phyloP scores from a whole-genome alignment of 2,329 filamentous ascomycete species.

The Arachnopeziza araneosa region DNA sequence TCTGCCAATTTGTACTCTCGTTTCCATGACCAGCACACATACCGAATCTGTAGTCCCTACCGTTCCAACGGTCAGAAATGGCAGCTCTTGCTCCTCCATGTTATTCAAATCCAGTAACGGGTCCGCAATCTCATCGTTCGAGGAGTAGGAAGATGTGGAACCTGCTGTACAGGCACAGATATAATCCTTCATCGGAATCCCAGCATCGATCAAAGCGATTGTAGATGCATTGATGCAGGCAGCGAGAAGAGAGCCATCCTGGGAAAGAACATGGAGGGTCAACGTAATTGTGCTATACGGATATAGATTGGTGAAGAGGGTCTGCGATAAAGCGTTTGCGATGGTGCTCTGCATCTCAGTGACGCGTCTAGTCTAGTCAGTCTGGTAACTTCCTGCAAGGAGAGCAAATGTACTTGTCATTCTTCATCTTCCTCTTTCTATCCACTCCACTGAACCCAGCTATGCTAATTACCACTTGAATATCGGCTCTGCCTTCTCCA shows the following conservation, averaged over 20 bases:
- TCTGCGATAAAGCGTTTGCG: constrained; percentile 67
- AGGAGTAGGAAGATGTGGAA: constrained; percentile 61
- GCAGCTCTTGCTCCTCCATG: constrained; percentile 80
- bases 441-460: constrained; percentile 87
- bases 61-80: constrained; percentile 81
- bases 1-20: constrained; percentile 72
- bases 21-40: constrained; percentile 78
- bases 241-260: constrained; percentile 86
- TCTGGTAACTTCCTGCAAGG: background rate
- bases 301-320: constrained; percentile 81
- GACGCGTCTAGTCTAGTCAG: constrained; percentile 54
- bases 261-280: constrained; percentile 78
- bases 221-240: constrained; percentile 88
- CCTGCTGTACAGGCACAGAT: constrained; percentile 84
- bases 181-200: constrained; percentile 92
- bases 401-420: constrained; percentile 62
- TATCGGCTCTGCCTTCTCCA: constrained; percentile 50
- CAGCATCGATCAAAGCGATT: constrained; percentile 87
- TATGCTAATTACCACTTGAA: constrained; percentile 77
- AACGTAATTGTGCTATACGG: constrained; percentile 81
- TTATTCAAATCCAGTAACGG: constrained; percentile 75
- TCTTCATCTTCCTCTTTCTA: constrained; percentile 67
- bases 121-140: constrained; percentile 64
- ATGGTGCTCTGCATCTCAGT: constrained; percentile 78
- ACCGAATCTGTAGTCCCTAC: constrained; percentile 70